Evolutionary conservation across 2,329 filamentous ascomycete species (phyloP).

Genomic region (Xylaria sp.): DNA sequence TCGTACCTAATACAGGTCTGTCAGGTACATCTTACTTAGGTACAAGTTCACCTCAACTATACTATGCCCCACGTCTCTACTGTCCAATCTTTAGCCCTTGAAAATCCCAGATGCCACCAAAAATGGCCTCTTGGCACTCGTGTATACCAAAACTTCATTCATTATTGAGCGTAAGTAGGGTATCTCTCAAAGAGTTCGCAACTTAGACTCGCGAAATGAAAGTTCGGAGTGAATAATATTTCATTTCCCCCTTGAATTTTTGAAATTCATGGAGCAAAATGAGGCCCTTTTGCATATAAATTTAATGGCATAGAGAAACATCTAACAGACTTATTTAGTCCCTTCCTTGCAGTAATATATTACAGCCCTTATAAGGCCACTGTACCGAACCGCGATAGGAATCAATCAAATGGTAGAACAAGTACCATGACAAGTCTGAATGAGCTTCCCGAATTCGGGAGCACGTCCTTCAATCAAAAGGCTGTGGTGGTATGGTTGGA

Average conservation of each 20-base stretch:
- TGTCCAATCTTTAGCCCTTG: conserved; percentile 15
- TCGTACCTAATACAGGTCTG: too few relatives aligned
- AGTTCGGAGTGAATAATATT: not conserved
- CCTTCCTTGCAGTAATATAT: not conserved
- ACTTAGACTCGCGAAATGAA: not conserved
- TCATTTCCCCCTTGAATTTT: not conserved
- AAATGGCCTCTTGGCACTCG: conserved; percentile 13
- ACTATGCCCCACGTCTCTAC: not conserved
- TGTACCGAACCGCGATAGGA: not conserved
- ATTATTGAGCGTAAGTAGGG: not conserved
- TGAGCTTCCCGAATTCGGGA: conserved; percentile 41
- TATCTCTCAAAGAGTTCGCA: not conserved
- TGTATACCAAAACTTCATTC: not conserved
- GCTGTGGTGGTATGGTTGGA: conserved; percentile 49
- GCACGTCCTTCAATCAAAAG: conserved; percentile 50
- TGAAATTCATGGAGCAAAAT: not conserved
- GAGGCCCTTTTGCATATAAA: not conserved
- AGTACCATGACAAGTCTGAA: conserved; percentile 35
- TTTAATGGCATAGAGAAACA: not conserved
- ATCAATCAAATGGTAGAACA: not conserved
- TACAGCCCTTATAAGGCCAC: not conserved
- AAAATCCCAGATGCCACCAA: conserved; percentile 27
- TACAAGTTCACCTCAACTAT: not conserved
- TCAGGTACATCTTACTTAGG: not conserved
- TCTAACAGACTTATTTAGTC: not conserved